These are phyloP conservation scores for Glonium stellatum DNA, from an alignment of 495 filamentous ascomycete genomes.

Conservation along the genomic window DNA sequence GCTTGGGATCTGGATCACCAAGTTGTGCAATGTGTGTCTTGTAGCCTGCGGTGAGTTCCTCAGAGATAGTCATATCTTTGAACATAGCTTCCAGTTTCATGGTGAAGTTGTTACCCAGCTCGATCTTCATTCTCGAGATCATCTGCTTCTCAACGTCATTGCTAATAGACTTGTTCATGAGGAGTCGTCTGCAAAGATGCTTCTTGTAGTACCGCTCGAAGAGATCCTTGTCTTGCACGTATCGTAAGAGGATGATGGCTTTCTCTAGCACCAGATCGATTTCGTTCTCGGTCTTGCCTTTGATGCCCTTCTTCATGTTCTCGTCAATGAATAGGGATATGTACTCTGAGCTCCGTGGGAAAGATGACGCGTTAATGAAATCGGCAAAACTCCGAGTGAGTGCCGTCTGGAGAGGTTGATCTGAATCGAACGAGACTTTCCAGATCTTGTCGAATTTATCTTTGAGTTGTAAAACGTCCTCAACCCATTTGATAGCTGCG, in stretches of 20 bases:
- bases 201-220: slow-evolving; percentile 99
- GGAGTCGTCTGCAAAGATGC: slow-evolving; percentile 76
- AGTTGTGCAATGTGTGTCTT: slow-evolving; percentile 57
- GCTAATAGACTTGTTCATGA: slow-evolving; percentile 80
- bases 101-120: slow-evolving; percentile 91
- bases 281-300: slow-evolving; percentile 83
- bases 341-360: slow-evolving; percentile 75
- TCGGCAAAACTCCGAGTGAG: slow-evolving; percentile 77
- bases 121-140: slow-evolving; percentile 92
- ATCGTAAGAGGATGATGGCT: slow-evolving; percentile 77
- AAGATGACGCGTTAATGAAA: slow-evolving; percentile 71
- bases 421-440: slow-evolving; percentile 58
- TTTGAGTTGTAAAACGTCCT: slow-evolving; percentile 81
- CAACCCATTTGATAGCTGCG: slow-evolving; percentile 91
- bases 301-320: slow-evolving; percentile 88
- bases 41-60: slow-evolving; percentile 73
- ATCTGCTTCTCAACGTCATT: slow-evolving; percentile 90
- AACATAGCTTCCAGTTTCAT: slow-evolving; percentile 95
- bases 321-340: slow-evolving; percentile 97
- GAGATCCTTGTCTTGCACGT: slow-evolving; percentile 85
- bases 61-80: slow-evolving; percentile 87
- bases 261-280: slow-evolving; percentile 85
- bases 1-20: slow-evolving; percentile 58
- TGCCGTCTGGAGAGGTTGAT: slow-evolving; percentile 71
- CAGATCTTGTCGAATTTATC: slow-evolving; percentile 82